Evolutionary conservation across 352 stramenopile genomes (phyloP).

Genomic region (Pythium dissotocum): DNA sequence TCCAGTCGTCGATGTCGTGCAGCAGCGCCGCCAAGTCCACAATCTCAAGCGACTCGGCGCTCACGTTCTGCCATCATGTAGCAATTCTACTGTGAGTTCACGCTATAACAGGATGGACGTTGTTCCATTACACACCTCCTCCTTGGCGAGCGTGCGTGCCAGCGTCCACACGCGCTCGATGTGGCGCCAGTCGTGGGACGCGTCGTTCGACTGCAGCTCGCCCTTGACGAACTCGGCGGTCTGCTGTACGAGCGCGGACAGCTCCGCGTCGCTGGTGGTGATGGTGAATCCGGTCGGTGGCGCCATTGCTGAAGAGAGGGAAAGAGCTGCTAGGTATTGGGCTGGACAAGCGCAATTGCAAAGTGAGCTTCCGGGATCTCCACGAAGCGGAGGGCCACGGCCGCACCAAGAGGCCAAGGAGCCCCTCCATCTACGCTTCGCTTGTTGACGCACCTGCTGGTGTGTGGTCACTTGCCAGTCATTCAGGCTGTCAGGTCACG

Average conservation of each 20-base stretch:
- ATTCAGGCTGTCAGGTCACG: neutral
- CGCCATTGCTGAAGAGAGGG: constrained; percentile 14
- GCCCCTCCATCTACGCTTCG: neutral
- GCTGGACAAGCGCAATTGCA: neutral
- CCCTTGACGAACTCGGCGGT: constrained; percentile 75
- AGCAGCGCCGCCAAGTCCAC: constrained; percentile 85
- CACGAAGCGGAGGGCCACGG: neutral
- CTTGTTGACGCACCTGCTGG: neutral
- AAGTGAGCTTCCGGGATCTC: neutral
- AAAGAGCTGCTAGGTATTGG: neutral
- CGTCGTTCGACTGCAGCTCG: constrained; percentile 76
- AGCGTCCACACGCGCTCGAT: constrained; percentile 88
- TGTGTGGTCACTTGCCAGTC: neutral
- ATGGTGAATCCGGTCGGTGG: constrained; percentile 25
- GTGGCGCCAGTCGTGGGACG: constrained; percentile 86
- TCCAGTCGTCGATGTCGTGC: constrained; percentile 92
- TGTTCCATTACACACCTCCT: constrained; percentile 51
- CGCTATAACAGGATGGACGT: neutral
- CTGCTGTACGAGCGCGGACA: constrained; percentile 57
- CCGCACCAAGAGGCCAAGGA: neutral
- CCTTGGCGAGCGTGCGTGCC: constrained; percentile 62
- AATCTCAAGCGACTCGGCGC: constrained; percentile 60
- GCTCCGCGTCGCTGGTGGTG: constrained; percentile 11
- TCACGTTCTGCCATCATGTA: constrained; percentile 39
- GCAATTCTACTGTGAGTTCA: neutral